A percentile compares a stretch with the other conserved stretches of the same genome.
phyloP scores from a whole-genome alignment of 805 yeast genomes.

The Teunomyces pallodes region DNA sequence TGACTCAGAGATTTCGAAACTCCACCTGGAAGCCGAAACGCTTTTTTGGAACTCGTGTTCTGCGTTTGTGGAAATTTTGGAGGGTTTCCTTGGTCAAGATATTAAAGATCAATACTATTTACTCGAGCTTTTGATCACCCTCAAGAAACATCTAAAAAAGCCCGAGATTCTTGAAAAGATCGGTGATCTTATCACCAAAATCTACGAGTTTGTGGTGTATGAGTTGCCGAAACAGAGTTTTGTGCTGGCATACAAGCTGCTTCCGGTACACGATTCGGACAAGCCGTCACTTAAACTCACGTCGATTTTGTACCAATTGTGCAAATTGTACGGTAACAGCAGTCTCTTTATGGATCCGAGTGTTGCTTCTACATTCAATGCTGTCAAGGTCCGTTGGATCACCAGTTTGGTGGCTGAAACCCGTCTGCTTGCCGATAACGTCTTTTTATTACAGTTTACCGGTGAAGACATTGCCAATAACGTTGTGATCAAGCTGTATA shows the following conservation, averaged over 20 bases:
- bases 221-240: neutral
- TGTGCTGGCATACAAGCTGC: neutral
- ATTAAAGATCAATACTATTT: slow-evolving; percentile 12
- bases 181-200: neutral
- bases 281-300: slow-evolving; percentile 1
- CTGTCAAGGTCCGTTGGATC: slow-evolving; percentile 34
- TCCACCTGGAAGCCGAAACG: slow-evolving; percentile 8
- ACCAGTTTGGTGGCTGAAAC: slow-evolving; percentile 4
- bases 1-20: slow-evolving; percentile 11
- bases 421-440: slow-evolving; percentile 19
- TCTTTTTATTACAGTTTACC: slow-evolving; percentile 20
- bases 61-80: neutral
- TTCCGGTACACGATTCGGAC: neutral
- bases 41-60: slow-evolving; percentile 10
- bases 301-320: neutral
- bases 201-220: neutral
- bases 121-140: slow-evolving; percentile 11
- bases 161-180: neutral
- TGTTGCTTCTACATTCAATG: slow-evolving; percentile 16
- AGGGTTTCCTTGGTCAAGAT: neutral
- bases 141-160: slow-evolving; percentile 2
- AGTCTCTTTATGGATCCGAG: slow-evolving; percentile 21
- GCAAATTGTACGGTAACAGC: slow-evolving; percentile 5
- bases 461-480: neutral
- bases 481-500: neutral